phyloP scores from a whole-genome alignment of 306 rosid genomes.

The Vicia faba region DNA sequence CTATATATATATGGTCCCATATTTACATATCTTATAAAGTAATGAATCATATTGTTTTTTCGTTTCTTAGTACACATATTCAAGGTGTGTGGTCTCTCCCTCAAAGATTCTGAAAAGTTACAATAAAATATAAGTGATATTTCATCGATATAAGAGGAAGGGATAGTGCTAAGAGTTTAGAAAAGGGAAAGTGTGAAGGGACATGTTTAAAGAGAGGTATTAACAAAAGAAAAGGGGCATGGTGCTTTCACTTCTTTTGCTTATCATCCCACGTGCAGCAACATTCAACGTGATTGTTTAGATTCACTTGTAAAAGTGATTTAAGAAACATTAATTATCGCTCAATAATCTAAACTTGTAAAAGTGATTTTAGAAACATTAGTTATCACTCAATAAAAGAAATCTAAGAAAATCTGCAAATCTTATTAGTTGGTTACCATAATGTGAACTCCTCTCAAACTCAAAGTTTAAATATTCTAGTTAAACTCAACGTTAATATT shows the following conservation, averaged over 20 bases:
- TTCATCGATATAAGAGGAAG: neutral
- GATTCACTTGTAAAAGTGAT: neutral
- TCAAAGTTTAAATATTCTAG: too few relatives aligned
- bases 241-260: neutral
- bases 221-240: neutral
- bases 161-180: slow-evolving; percentile 34
- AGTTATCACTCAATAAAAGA: too few relatives aligned
- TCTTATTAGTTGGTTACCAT: too few relatives aligned
- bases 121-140: slow-evolving; percentile 1
- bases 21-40: slow-evolving; percentile 17
- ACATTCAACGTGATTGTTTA: neutral
- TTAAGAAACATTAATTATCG: neutral
- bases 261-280: slow-evolving; percentile 7
- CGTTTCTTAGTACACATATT: slow-evolving; percentile 61
- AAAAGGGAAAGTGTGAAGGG: slow-evolving; percentile 2
- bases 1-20: slow-evolving; percentile 42
- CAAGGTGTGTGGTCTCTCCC: slow-evolving; percentile 42
- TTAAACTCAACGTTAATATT: too few relatives aligned
- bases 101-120: slow-evolving; percentile 49
- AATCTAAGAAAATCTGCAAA: too few relatives aligned
- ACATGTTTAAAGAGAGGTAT: neutral
- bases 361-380: too few relatives aligned
- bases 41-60: slow-evolving; percentile 57
- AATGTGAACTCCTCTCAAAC: too few relatives aligned
- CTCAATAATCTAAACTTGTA: too few relatives aligned